A percentile compares a stretch with the other conserved stretches of the same genome.
Conservation (phyloP, 495 filamentous ascomycete species). For the Xylona heveae region DNA sequence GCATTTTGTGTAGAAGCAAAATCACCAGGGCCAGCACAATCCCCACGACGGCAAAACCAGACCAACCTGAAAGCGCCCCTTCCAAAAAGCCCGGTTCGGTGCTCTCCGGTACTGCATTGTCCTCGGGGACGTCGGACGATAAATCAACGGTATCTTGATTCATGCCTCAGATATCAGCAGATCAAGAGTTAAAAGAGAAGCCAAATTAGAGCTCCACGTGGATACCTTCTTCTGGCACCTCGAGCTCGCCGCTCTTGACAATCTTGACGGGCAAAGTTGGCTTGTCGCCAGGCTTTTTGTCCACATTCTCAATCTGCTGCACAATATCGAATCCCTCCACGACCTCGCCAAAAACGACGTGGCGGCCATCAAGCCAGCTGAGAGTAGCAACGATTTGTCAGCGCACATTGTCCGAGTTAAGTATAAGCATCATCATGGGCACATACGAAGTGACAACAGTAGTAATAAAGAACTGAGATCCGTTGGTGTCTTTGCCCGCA, state of each 20-base stretch:
- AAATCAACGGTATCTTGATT: too few species aligned
- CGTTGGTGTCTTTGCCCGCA: constrained; percentile 93
- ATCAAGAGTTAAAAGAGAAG: constrained; percentile 11
- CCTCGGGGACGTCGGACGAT: too few species aligned
- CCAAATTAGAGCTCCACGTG: constrained; percentile 72
- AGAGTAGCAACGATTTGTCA: constrained; percentile 3
- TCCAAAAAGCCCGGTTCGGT: too few species aligned
- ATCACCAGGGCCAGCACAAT: too few species aligned
- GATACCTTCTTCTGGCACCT: constrained; percentile 89
- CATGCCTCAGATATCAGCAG: too few species aligned
- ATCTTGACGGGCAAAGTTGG: constrained; percentile 66
- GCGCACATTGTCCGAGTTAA: constrained; percentile 4
- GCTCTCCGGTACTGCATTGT: too few species aligned
- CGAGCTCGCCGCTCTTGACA: constrained; percentile 80
- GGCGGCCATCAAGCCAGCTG: constrained; percentile 74
- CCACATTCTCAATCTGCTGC: constrained; percentile 62
- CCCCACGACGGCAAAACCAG: too few species aligned
- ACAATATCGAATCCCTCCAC: constrained; percentile 84
- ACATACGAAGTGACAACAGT: constrained; percentile 63
- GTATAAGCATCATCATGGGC: too few species aligned
- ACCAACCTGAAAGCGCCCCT: too few species aligned
- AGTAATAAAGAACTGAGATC: constrained; percentile 96
- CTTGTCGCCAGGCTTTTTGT: constrained; percentile 51
- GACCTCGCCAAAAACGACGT: constrained; percentile 85
- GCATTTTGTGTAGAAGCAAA: too few species aligned